Percentiles rank a stretch among this genome's conserved stretches.
These are phyloP conservation scores for Leishmania turanica DNA, from an alignment of 208 protist genomes.

Conservation along the genomic window DNA sequence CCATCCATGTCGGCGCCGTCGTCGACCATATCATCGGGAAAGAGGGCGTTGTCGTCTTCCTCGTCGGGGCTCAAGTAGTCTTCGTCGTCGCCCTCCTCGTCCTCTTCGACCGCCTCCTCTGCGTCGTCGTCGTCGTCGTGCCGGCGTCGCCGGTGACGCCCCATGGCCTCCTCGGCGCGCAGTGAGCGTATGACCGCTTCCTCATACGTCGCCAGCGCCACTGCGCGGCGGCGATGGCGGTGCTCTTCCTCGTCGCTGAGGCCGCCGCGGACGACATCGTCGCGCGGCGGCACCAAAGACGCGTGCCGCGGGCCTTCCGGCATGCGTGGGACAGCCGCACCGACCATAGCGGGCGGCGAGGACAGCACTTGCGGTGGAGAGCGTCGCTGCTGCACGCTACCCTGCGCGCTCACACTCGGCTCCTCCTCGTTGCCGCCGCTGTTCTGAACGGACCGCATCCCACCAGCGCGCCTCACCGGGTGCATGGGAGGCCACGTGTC, in stretches of 20 bases:
- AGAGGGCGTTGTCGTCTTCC: slow-evolving; percentile 11
- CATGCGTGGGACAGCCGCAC: not conserved
- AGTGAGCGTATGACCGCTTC: slow-evolving; percentile 4
- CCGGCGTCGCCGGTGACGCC: not conserved
- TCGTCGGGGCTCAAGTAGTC: slow-evolving; percentile 17
- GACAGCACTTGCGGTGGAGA: not conserved
- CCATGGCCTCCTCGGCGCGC: slow-evolving; percentile 13
- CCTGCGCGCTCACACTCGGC: not conserved
- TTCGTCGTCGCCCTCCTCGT: slow-evolving; percentile 1
- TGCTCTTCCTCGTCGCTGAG: not conserved
- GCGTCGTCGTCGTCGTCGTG: slow-evolving; percentile 1
- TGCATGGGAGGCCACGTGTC: slow-evolving; percentile 7
- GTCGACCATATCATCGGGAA: not conserved
- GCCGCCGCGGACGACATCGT: not conserved
- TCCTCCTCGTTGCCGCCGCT: slow-evolving; percentile 2
- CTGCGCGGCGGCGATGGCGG: not conserved
- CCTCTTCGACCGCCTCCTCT: not conserved
- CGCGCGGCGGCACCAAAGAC: not conserved
- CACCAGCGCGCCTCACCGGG: slow-evolving; percentile 1
- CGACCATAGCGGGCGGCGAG: not conserved
- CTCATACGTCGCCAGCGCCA: slow-evolving; percentile 6
- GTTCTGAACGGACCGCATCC: not conserved
- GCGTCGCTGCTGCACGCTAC: not conserved
- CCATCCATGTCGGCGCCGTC: slow-evolving; percentile 2
- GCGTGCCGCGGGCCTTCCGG: not conserved